A percentile compares a stretch with the other conserved stretches of the same genome.
Evolutionary conservation across 2,329 filamentous ascomycete genomes (phyloP).

Genomic region (Sodiomyces alkalinus): DNA sequence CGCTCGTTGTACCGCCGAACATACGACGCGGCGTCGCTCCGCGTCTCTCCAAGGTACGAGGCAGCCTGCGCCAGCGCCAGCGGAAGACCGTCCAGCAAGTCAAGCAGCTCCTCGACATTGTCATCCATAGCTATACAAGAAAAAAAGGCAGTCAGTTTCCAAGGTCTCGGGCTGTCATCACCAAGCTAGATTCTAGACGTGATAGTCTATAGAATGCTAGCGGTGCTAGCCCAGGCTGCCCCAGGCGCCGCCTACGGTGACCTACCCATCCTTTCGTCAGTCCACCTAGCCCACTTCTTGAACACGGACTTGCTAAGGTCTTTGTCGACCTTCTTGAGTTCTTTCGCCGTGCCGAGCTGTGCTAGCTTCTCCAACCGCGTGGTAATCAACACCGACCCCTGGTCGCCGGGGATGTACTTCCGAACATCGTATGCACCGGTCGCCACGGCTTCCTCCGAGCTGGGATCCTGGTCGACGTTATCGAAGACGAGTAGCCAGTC

Average conservation of each 20-base stretch:
- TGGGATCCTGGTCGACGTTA: constrained; percentile 15
- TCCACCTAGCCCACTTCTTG: constrained; percentile 10
- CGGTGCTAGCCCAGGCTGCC: too few relatives aligned
- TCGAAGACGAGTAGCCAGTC: constrained; percentile 19
- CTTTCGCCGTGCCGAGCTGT: constrained; percentile 10
- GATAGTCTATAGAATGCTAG: too few relatives aligned
- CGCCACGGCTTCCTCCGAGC: constrained; percentile 5
- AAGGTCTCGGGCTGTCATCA: too few relatives aligned
- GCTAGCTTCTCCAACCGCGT: constrained; percentile 10
- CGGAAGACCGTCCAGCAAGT: constrained; percentile 12
- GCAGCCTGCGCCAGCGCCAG: constrained; percentile 12
- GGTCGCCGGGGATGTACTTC: constrained; percentile 11
- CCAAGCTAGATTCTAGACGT: too few relatives aligned
- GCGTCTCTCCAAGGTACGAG: constrained; percentile 9
- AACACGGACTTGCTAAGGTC: constrained; percentile 13
- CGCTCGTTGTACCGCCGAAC: constrained; percentile 7
- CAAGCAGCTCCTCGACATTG: constrained; percentile 8
- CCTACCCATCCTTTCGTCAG: constrained; percentile 1
- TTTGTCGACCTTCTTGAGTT: constrained; percentile 8
- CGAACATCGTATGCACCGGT: constrained; percentile 9
- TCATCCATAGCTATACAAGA: constrained; percentile 6
- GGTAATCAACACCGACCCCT: constrained; percentile 15
- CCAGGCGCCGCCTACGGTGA: too few relatives aligned
- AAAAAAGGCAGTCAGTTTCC: background rate
- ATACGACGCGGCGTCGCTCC: constrained; percentile 5